Conservation (phyloP, 2,329 filamentous ascomycete genomes). For the Mariannaea elegans region DNA sequence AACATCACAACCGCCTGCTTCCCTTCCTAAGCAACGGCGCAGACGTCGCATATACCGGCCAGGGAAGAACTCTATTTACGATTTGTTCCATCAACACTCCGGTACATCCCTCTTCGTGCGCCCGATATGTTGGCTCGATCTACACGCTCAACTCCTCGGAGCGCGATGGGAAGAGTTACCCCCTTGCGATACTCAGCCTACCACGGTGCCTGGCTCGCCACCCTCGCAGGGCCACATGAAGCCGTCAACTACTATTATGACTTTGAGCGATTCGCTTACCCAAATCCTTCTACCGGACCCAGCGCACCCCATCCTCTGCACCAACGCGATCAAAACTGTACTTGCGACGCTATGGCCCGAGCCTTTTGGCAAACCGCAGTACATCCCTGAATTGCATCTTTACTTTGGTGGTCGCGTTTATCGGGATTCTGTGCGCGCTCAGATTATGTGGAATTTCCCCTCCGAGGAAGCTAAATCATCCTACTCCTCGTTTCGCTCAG, state of each 20-base stretch:
- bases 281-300: slow-evolving; percentile 50
- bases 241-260: slow-evolving; percentile 54
- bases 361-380: slow-evolving; percentile 41
- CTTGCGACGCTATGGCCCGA: slow-evolving; percentile 56
- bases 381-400: slow-evolving; percentile 55
- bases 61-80: slow-evolving; percentile 60
- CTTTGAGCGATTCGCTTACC: slow-evolving; percentile 55
- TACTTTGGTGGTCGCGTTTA: slow-evolving; percentile 59
- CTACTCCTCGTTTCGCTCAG: slow-evolving; percentile 46
- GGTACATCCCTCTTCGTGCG: slow-evolving; percentile 59
- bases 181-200: slow-evolving; percentile 52
- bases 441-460: slow-evolving; percentile 59
- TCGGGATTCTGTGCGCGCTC: slow-evolving; percentile 55
- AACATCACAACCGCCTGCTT: slow-evolving; percentile 36
- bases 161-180: slow-evolving; percentile 56
- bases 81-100: slow-evolving; percentile 59
- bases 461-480: slow-evolving; percentile 35
- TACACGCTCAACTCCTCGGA: slow-evolving; percentile 58
- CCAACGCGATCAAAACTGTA: slow-evolving; percentile 53
- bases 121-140: slow-evolving; percentile 65
- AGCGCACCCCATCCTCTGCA: slow-evolving; percentile 47
- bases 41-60: slow-evolving; percentile 50
- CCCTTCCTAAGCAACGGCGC: slow-evolving; percentile 35
- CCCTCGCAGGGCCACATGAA: slow-evolving; percentile 48
- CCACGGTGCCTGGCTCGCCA: slow-evolving; percentile 42